These are phyloP conservation scores for Batkoa obscura DNA, from an alignment of 371 early-diverging fungal species.

Conservation along the genomic window DNA sequence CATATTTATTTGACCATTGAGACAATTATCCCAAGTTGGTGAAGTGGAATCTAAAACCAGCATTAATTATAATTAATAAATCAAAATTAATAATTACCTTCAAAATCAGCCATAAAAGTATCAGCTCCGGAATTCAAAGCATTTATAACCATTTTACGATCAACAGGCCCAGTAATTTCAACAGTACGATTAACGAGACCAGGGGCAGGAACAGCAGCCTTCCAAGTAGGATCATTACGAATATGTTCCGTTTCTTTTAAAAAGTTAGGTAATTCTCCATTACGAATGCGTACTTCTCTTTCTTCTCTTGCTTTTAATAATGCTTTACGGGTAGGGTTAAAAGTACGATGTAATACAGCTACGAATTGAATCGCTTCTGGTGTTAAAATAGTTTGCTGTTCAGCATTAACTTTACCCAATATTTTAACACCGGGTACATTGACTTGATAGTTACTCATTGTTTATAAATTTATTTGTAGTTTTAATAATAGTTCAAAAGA, in stretches of 20 bases:
- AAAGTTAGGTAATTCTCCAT: conserved; percentile 71
- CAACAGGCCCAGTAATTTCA: conserved; percentile 94
- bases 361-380: conserved; percentile 62
- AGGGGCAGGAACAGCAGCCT: conserved; percentile 73
- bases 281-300: conserved; percentile 60
- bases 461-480: too few species aligned
- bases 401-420: conserved; percentile 29
- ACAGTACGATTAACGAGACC: conserved; percentile 83
- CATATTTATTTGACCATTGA: conserved; percentile 81
- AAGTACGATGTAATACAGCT: conserved; percentile 66
- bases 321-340: conserved; percentile 66
- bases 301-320: conserved; percentile 49
- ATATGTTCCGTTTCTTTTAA: conserved; percentile 76
- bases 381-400: conserved; percentile 49
- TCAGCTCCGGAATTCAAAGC: conserved; percentile 82
- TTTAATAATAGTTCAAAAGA: too few species aligned
- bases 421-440: conserved; percentile 27
- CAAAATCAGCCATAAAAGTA: conserved; percentile 95
- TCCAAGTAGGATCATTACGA: conserved; percentile 75
- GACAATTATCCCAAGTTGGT: conserved; percentile 81
- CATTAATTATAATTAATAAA: background rate
- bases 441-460: too few species aligned
- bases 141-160: conserved; percentile 96
- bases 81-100: conserved; percentile 27
- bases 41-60: conserved; percentile 53